A percentile compares a stretch with the other conserved stretches of the same genome.
These are phyloP conservation scores for Diaporthe vexans DNA, from an alignment of 2,329 filamentous ascomycete genomes.

Conservation along the genomic window DNA sequence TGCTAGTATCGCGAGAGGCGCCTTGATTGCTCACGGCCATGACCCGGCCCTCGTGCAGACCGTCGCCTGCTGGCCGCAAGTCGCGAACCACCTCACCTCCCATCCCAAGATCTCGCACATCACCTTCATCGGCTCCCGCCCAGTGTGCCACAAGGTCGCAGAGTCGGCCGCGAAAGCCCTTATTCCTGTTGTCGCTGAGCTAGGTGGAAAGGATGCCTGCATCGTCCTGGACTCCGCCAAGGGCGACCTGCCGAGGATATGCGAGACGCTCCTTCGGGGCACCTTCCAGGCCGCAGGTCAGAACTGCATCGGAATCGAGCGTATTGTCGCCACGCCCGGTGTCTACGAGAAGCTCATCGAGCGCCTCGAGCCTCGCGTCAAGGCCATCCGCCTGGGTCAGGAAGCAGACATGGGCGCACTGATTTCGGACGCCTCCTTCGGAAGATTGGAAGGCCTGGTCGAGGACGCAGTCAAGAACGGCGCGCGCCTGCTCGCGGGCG, in stretches of 20 bases:
- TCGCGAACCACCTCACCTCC: conserved; percentile 84
- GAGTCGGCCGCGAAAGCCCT: conserved; percentile 86
- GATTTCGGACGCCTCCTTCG: conserved; percentile 84
- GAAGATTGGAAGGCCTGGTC: conserved; percentile 82
- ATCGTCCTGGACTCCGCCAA: conserved; percentile 86
- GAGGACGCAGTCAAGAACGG: conserved; percentile 82
- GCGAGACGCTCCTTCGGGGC: conserved; percentile 88
- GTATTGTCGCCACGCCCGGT: conserved; percentile 84
- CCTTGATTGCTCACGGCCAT: conserved; percentile 86
- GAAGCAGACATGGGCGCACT: conserved; percentile 88
- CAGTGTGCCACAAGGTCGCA: conserved; percentile 90
- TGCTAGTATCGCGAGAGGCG: conserved; percentile 80
- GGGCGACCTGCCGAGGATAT: conserved; percentile 77
- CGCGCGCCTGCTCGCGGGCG: conserved; percentile 85
- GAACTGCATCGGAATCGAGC: conserved; percentile 98
- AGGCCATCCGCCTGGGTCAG: conserved; percentile 81
- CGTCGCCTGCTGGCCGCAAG: conserved; percentile 88
- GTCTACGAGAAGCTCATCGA: conserved; percentile 81
- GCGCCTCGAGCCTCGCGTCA: conserved; percentile 80
- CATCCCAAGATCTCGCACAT: conserved; percentile 89
- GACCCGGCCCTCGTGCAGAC: conserved; percentile 86
- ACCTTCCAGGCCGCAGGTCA: conserved; percentile 96
- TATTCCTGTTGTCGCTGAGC: conserved; percentile 90
- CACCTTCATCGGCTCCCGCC: conserved; percentile 94
- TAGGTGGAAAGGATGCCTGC: conserved; percentile 95